These are phyloP conservation scores for Aspergillus diversus DNA, from an alignment of 495 filamentous ascomycete genomes.

Conservation along the genomic window DNA sequence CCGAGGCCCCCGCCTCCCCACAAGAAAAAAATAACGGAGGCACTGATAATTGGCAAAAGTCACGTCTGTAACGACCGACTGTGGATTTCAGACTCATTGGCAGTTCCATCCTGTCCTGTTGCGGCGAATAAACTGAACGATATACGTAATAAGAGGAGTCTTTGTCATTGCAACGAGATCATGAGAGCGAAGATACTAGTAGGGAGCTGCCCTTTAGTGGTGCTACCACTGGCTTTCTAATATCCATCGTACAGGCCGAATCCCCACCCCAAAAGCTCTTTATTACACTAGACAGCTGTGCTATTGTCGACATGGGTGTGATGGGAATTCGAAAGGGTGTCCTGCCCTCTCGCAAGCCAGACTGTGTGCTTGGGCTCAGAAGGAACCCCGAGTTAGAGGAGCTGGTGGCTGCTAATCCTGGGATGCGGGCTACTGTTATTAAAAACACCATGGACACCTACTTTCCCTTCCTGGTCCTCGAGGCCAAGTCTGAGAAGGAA, in stretches of 20 bases:
- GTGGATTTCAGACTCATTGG: conserved; percentile 6
- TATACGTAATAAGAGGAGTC: neutral
- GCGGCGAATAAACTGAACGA: neutral
- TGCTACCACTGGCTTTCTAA: neutral
- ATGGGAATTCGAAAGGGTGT: neutral
- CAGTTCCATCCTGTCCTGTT: conserved; percentile 1
- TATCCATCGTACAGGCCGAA: neutral
- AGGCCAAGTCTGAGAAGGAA: conserved; percentile 26
- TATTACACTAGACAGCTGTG: neutral
- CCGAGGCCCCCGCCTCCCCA: neutral
- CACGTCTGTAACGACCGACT: neutral
- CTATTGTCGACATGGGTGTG: conserved; percentile 1
- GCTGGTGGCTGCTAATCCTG: conserved; percentile 1
- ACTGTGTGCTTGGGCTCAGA: conserved; percentile 7
- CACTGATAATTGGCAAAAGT: conserved; percentile 3
- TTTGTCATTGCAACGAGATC: neutral
- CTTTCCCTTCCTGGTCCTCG: conserved; percentile 24
- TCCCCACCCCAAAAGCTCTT: neutral
- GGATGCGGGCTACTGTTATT: conserved; percentile 2
- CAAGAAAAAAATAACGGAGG: neutral
- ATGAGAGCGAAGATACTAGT: conserved; percentile 9
- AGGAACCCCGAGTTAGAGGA: neutral
- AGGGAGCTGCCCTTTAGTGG: neutral
- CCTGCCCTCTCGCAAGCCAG: neutral
- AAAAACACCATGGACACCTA: neutral